These are phyloP conservation scores for Cymodocea nodosa DNA, from an alignment of 116 monocot species.

Conservation along the genomic window DNA sequence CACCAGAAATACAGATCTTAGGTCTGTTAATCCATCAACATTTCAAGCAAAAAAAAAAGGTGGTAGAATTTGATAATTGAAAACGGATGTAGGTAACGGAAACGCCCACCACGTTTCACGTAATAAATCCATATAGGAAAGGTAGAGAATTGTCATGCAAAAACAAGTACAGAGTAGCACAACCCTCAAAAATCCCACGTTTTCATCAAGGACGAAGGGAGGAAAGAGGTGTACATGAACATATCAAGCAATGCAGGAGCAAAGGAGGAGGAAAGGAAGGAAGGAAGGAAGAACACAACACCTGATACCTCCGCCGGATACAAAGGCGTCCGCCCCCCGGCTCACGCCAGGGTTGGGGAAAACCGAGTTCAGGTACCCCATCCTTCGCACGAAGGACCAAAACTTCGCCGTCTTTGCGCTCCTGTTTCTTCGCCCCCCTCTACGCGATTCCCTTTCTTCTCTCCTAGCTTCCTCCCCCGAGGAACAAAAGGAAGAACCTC, in stretches of 20 bases:
- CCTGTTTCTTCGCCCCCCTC: neutral
- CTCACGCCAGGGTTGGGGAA: conserved; percentile 2
- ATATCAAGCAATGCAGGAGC: neutral
- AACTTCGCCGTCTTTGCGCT: neutral
- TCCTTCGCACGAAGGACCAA: conserved; percentile 4
- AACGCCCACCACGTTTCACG: too few species aligned
- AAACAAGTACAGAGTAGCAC: too few species aligned
- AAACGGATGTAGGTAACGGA: too few species aligned
- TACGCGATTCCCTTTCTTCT: too few species aligned
- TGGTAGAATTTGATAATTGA: too few species aligned
- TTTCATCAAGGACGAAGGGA: neutral
- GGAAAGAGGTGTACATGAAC: neutral
- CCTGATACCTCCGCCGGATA: conserved; percentile 52
- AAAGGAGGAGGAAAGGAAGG: neutral
- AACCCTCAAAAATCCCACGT: neutral
- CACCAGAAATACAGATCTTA: neutral
- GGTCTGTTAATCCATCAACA: too few species aligned
- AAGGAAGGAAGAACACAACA: neutral
- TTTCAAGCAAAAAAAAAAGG: too few species aligned
- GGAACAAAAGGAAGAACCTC: too few species aligned
- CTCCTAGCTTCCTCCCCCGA: too few species aligned
- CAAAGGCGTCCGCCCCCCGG: conserved; percentile 19
- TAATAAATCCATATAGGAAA: too few species aligned
- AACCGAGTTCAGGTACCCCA: conserved; percentile 22
- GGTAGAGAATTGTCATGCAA: too few species aligned